A percentile compares a stretch with the other conserved stretches of the same genome.
Conservation (phyloP, 768 basidiomycete genomes). For the Hypholoma fasciculare region DNA sequence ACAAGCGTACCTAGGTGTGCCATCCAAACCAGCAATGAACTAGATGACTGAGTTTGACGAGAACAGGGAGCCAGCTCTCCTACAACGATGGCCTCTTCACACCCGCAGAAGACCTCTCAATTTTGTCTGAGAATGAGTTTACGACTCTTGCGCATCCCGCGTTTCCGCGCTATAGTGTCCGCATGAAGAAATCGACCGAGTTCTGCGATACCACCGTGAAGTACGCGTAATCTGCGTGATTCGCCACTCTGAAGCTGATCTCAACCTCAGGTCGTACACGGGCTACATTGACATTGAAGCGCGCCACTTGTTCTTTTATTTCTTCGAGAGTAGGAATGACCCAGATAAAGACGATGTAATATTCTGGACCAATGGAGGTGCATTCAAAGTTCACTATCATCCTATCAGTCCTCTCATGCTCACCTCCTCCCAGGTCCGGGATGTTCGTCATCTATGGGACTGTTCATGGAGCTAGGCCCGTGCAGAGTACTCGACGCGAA, state of each 20-base stretch:
- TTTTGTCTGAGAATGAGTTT: constrained; percentile 33
- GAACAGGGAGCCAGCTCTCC: not conserved
- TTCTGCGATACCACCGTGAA: constrained; percentile 63
- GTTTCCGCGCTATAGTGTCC: constrained; percentile 52
- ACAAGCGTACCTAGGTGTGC: not conserved
- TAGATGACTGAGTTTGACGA: not conserved
- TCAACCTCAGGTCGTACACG: constrained; percentile 47
- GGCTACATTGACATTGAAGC: constrained; percentile 69
- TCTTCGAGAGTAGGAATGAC: constrained; percentile 69
- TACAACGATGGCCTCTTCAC: constrained; percentile 24
- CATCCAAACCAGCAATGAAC: not conserved
- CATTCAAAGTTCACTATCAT: constrained; percentile 12
- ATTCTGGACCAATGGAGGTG: constrained; percentile 54
- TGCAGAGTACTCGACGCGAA: constrained; percentile 37
- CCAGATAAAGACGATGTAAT: constrained; percentile 63
- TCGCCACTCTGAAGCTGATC: too few species aligned
- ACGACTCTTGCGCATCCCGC: constrained; percentile 43
- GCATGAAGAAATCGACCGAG: constrained; percentile 52
- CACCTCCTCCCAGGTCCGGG: constrained; percentile 30
- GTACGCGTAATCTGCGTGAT: constrained; percentile 23
- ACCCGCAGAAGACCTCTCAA: constrained; percentile 31
- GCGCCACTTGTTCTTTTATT: constrained; percentile 72
- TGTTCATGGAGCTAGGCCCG: constrained; percentile 73
- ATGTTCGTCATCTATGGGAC: constrained; percentile 48
- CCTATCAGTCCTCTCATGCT: constrained; percentile 15